These are phyloP conservation scores for Fistulifera solaris DNA, from an alignment of 108 stramenopile genomes.

Conservation along the genomic window DNA sequence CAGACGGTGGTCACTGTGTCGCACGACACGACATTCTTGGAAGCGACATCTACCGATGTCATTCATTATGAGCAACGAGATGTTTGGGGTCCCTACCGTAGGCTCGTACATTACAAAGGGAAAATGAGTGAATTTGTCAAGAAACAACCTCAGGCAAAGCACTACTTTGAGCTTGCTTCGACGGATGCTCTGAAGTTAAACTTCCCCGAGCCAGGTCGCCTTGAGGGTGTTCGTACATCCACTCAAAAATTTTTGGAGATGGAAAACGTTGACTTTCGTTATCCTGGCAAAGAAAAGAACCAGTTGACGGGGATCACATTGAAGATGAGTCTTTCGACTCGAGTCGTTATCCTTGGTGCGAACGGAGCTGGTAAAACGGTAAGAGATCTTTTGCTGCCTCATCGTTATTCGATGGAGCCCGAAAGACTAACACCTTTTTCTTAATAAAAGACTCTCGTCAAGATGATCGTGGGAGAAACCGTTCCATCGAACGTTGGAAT, in stretches of 20 bases:
- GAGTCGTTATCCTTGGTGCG: conserved; percentile 68
- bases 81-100: conserved; percentile 82
- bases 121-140: conserved; percentile 85
- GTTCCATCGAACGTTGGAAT: conserved; percentile 64
- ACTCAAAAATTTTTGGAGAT: conserved; percentile 95
- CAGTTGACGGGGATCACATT: conserved; percentile 62
- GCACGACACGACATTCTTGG: conserved; percentile 93
- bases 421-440: background rate
- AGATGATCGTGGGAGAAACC: conserved; percentile 90
- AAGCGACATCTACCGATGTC: conserved; percentile 86
- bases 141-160: conserved; percentile 90
- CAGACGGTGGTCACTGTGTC: conserved; percentile 86
- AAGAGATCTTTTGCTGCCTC: background rate
- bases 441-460: conserved; percentile 66
- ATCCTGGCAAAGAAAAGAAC: conserved; percentile 64
- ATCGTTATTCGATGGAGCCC: no score
- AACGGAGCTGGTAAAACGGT: conserved; percentile 11
- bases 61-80: conserved; percentile 91
- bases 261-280: conserved; percentile 80
- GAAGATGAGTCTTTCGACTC: conserved; percentile 84
- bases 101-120: conserved; percentile 88
- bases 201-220: conserved; percentile 85
- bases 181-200: conserved; percentile 67
- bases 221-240: conserved; percentile 92
- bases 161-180: conserved; percentile 91